These are phyloP conservation scores for Podospora didyma DNA, from an alignment of 495 filamentous ascomycete species.

Conservation along the genomic window DNA sequence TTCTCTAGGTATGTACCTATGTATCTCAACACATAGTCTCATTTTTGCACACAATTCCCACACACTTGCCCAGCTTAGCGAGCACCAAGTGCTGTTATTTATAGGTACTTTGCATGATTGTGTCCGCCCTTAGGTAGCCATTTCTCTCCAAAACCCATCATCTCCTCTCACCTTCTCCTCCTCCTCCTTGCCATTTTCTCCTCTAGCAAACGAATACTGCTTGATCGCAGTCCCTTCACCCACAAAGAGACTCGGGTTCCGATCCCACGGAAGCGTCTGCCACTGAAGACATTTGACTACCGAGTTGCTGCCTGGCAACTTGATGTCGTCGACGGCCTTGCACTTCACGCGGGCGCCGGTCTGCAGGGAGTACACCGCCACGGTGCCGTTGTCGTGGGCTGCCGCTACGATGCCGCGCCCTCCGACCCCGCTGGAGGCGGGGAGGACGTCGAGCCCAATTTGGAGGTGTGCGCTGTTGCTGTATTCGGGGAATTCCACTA, in stretches of 20 bases:
- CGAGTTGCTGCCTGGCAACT: conserved; percentile 1
- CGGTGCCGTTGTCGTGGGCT: conserved; percentile 36
- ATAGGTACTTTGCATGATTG: too few relatives aligned
- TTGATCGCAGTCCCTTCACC: conserved; percentile 14
- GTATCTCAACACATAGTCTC: too few relatives aligned
- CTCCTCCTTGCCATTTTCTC: too few relatives aligned
- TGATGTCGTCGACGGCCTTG: conserved; percentile 8
- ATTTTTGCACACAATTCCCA: too few relatives aligned
- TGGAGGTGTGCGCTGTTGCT: conserved; percentile 29
- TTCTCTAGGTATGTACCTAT: too few relatives aligned
- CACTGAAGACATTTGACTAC: conserved; percentile 29
- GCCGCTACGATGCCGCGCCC: conserved; percentile 33
- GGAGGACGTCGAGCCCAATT: conserved; percentile 35
- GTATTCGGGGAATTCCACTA: conserved; percentile 34
- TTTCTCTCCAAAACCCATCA: too few relatives aligned
- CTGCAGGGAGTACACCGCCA: conserved; percentile 38
- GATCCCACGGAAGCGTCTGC: conserved; percentile 27
- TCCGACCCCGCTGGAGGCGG: conserved; percentile 6
- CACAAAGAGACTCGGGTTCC: conserved; percentile 27
- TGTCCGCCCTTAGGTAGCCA: too few relatives aligned
- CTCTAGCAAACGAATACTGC: conserved; percentile 27
- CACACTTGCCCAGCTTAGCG: too few relatives aligned
- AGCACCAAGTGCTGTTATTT: too few relatives aligned
- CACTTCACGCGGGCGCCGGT: conserved; percentile 28
- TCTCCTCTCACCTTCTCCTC: too few relatives aligned